A percentile compares a stretch with the other conserved stretches of the same genome.
Evolutionary conservation across 495 filamentous ascomycete genomes (phyloP).

Genomic region (Daldinia grandis): DNA sequence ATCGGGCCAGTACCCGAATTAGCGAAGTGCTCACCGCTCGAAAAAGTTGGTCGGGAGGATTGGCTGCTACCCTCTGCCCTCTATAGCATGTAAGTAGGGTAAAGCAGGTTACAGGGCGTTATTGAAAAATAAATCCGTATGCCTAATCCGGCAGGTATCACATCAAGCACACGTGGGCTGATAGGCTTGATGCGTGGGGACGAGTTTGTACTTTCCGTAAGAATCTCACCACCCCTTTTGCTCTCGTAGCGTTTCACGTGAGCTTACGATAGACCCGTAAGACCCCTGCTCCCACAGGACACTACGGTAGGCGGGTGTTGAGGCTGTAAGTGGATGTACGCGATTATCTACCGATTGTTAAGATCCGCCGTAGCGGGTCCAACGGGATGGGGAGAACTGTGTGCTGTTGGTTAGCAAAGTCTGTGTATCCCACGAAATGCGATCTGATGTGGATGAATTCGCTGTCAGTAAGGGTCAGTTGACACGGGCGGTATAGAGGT

Average conservation of each 20-base stretch:
- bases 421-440: constrained; percentile 35
- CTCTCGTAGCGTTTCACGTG: constrained; percentile 25
- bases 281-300: constrained; percentile 23
- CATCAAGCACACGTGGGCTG: constrained; percentile 19
- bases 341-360: constrained; percentile 44
- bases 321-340: constrained; percentile 29
- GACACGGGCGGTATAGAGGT: constrained; percentile 31
- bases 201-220: constrained; percentile 1
- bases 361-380: constrained; percentile 38
- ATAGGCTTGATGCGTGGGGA: constrained; percentile 27
- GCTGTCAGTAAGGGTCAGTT: constrained; percentile 40
- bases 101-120: background rate
- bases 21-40: constrained; percentile 5
- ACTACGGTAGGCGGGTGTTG: constrained; percentile 13
- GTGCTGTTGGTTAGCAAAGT: constrained; percentile 25
- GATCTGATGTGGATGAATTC: constrained; percentile 33
- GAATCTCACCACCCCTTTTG: constrained; percentile 17
- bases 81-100: background rate
- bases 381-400: constrained; percentile 11
- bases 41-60: background rate
- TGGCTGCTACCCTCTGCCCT: background rate
- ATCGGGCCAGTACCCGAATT: background rate
- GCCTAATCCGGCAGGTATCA: constrained; percentile 36
- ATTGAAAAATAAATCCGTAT: constrained; percentile 12
- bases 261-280: constrained; percentile 7